Conservation (phyloP, 345 rosid species). For the Aquilaria malaccensis region DNA sequence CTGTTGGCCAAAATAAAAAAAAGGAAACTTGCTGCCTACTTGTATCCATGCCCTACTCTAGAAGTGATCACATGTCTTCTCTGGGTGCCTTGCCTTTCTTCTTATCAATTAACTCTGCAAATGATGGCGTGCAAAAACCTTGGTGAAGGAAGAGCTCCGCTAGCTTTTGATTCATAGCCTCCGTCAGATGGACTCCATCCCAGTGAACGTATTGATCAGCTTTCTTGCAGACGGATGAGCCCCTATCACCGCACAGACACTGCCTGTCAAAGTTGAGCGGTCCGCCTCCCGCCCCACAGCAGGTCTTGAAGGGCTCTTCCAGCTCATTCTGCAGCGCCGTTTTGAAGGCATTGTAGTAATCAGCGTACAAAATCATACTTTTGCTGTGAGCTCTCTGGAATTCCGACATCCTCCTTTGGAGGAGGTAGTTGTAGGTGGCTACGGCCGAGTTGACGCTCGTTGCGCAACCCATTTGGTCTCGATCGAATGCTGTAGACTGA, state of each 20-base stretch:
- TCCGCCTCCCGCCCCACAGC: constrained; percentile 37
- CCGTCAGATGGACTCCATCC: constrained; percentile 50
- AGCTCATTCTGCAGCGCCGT: constrained; percentile 18
- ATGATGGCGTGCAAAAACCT: constrained; percentile 29
- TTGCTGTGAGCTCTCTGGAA: constrained; percentile 5
- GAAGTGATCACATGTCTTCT: too few relatives aligned
- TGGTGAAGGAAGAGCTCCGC: constrained; percentile 23
- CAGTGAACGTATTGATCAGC: constrained; percentile 20
- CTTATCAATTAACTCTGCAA: constrained; percentile 12
- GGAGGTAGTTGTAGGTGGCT: constrained; percentile 29
- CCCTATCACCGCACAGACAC: constrained; percentile 23
- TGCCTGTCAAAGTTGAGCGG: constrained; percentile 27
- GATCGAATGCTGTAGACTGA: constrained; percentile 9
- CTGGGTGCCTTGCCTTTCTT: not conserved
- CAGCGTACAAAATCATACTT: constrained; percentile 23
- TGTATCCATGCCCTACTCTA: too few relatives aligned
- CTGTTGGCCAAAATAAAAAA: too few relatives aligned
- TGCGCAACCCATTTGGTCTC: constrained; percentile 29
- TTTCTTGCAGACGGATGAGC: constrained; percentile 19
- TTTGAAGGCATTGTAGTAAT: constrained; percentile 26
- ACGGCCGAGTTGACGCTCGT: constrained; percentile 17
- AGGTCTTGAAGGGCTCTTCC: constrained; percentile 26
- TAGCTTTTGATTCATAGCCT: constrained; percentile 24
- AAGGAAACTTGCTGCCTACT: too few relatives aligned
- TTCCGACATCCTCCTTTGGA: constrained; percentile 20